Base-by-base conservation (phyloP, 2,329 filamentous ascomycete genomes). In the Dothideomycetes sp. region DNA sequence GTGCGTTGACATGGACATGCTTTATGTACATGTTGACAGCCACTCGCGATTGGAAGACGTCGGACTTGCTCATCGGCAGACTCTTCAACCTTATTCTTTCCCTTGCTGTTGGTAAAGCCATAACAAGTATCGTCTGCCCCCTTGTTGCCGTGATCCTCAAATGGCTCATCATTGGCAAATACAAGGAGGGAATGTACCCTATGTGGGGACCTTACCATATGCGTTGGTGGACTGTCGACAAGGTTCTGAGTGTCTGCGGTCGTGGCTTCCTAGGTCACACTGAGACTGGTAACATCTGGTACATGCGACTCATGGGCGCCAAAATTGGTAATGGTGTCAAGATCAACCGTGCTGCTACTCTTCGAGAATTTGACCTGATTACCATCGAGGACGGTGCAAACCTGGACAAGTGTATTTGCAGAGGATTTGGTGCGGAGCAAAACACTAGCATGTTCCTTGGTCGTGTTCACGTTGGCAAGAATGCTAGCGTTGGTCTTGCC, bases 151-250 rank as follows among this genome's bases (percentile, higher is more conserved):
- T 76, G 17, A 28, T 58, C 3, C 59, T 65, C 34, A 76, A 76
- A 51, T 76, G 73, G 73, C 31, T 69, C 5, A 59, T 76, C 37
- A 69, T 76, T 29, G 73, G 73, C 9, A 64, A 64, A 1, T 69
- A 73, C 51, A 61, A 58, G 24, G 64, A 71, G 50, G 73, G 73
- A 0, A 52, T 74, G 2, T 75, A 71, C 48, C 72, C 73, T 2
- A 77, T 77, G 73, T 77, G 73, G 73, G 71, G 71, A 1, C 46
- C 52, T 1, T 76, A 76, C 49, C 73, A 76, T 51, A 75, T 70
- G 0, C 62, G 70, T 7, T 77, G 73, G 73, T 77, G 73, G 73
- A 48, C 76, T 41, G 65, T 68, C 1, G 67, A 76, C 51, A 76
- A 76, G 56, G 65, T 67, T 15, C 58, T 71, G 3, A 61, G 63